Percentiles rank a stretch among this genome's conserved stretches.
Conservation (phyloP, 345 rosid species). For the Pseudoturritis turrita region DNA sequence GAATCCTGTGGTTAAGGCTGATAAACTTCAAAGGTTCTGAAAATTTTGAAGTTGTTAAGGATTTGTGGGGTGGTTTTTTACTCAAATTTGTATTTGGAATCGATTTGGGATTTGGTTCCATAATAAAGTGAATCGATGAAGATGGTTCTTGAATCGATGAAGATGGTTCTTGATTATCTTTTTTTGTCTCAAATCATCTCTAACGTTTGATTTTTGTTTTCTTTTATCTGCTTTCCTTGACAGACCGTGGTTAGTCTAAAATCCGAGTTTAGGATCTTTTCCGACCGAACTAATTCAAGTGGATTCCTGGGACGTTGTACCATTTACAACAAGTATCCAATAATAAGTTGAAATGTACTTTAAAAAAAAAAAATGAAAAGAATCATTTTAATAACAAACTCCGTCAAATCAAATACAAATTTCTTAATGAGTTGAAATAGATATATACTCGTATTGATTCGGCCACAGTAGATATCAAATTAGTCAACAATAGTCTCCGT, state of each 20-base stretch:
- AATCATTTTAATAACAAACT: no score
- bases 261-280: background rate
- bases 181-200: background rate
- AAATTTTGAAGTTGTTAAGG: background rate
- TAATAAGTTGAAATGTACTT: no score
- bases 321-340: no score
- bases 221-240: background rate
- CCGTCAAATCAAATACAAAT: no score
- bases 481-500: no score
- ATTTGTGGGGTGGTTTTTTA: no score
- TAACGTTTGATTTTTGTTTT: background rate
- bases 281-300: background rate
- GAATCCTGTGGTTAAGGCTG: conserved; percentile 35
- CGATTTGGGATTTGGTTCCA: conserved; percentile 24
- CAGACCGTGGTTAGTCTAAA: background rate
- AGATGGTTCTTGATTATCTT: background rate
- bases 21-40: conserved; percentile 35
- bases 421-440: no score
- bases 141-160: background rate
- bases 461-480: no score
- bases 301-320: no score
- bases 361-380: no score
- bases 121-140: conserved; percentile 28
- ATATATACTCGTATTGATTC: no score
- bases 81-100: conserved; percentile 2